These are phyloP conservation scores for Cutaneotrichosporon mucoides DNA, from an alignment of 1,284 basidiomycete species.

Conservation along the genomic window DNA sequence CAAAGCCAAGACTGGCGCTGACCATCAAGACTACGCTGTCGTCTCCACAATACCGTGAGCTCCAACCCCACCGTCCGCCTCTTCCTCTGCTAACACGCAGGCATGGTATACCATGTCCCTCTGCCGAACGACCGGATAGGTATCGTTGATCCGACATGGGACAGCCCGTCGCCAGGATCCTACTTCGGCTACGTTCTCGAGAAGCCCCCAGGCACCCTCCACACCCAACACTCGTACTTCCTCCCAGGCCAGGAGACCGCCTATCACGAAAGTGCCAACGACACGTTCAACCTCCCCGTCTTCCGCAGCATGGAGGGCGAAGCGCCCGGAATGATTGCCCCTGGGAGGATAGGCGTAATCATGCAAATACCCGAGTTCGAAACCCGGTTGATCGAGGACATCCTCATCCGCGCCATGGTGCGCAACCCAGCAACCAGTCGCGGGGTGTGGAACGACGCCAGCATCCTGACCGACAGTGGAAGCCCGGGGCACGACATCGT, in stretches of 20 bases:
- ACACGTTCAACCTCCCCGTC: not conserved
- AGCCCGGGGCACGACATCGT: not conserved
- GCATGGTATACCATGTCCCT: constrained; percentile 1
- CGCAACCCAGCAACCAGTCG: constrained; percentile 8
- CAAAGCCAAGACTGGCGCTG: not conserved
- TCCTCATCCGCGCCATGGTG: constrained; percentile 18
- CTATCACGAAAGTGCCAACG: too few relatives aligned
- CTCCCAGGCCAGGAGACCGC: not conserved
- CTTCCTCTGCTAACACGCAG: not conserved
- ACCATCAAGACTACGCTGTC: not conserved
- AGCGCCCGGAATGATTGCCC: too few relatives aligned
- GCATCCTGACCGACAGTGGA: constrained; percentile 10
- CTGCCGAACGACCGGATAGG: not conserved
- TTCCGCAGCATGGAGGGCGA: too few relatives aligned
- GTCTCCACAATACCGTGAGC: constrained; percentile 12
- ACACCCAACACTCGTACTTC: not conserved
- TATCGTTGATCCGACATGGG: not conserved
- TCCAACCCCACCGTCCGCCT: too few relatives aligned
- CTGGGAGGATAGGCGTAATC: too few relatives aligned
- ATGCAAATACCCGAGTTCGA: not conserved
- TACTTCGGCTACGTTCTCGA: too few relatives aligned
- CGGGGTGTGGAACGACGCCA: constrained; percentile 21
- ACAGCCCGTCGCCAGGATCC: too few relatives aligned
- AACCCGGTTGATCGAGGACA: not conserved
- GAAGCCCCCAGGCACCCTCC: not conserved